These are phyloP conservation scores for Cutaneotrichosporon cutaneum DNA, from an alignment of 1,284 basidiomycete species.

Conservation along the genomic window DNA sequence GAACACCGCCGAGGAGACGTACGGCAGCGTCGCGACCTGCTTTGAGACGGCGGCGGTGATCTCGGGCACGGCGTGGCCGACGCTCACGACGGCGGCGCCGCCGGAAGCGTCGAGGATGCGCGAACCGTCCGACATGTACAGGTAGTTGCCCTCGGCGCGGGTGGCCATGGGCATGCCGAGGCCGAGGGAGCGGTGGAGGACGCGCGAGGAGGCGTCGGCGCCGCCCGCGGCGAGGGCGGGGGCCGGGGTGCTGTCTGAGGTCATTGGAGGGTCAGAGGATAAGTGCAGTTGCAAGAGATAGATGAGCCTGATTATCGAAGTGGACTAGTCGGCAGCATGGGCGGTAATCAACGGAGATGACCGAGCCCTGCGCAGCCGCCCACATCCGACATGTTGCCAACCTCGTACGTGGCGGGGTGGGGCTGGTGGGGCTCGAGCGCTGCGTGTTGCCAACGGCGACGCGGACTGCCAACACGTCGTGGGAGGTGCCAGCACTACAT, in stretches of 20 bases:
- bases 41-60: slow-evolving; percentile 31
- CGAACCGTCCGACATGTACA: slow-evolving; percentile 28
- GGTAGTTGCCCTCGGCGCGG: slow-evolving; percentile 32
- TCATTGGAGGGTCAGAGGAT: not conserved
- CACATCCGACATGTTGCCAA: not conserved
- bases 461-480: no score
- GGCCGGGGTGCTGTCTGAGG: not conserved
- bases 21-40: slow-evolving; percentile 68
- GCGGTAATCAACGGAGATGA: not conserved
- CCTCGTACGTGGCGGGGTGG: not conserved
- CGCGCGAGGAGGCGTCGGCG: slow-evolving; percentile 10
- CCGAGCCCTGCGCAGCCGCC: not conserved
- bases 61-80: slow-evolving; percentile 71
- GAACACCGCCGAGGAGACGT: slow-evolving; percentile 27
- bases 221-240: slow-evolving; percentile 3
- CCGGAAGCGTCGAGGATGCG: slow-evolving; percentile 54
- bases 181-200: slow-evolving; percentile 31
- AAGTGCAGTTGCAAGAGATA: not conserved
- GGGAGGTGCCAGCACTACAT: no score
- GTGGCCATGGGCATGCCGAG: slow-evolving; percentile 24
- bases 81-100: slow-evolving; percentile 76
- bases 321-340: no score
- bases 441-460: no score
- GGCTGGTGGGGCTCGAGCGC: not conserved
- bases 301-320: not conserved